Percentiles rank a stretch among this genome's conserved stretches.
phyloP scores from a whole-genome alignment of 2,329 filamentous ascomycete genomes.

The Xylariaceae sp. region DNA sequence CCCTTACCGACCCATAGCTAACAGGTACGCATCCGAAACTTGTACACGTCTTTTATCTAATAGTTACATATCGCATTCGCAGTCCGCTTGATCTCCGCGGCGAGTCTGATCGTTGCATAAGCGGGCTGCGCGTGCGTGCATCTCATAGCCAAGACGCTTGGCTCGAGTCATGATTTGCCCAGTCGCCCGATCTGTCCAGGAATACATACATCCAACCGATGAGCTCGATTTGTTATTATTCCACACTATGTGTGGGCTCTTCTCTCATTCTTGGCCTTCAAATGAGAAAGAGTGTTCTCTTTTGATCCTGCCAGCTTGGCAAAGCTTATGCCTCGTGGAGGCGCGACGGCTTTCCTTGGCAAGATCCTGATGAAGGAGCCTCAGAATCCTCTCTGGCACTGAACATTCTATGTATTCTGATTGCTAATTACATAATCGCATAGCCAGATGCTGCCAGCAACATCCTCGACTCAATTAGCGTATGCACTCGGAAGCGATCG shows the following conservation, averaged over 20 bases:
- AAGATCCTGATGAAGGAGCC: constrained; percentile 9
- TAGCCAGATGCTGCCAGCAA: background rate
- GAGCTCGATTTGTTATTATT: no score
- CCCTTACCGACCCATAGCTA: no score
- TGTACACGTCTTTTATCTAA: background rate
- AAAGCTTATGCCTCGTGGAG: constrained; percentile 35
- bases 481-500: no score
- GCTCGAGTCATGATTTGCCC: background rate
- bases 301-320: constrained; percentile 27
- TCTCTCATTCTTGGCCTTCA: background rate
- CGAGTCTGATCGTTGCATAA: constrained; percentile 7
- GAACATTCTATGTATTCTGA: background rate
- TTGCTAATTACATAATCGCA: background rate
- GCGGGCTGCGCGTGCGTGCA: constrained; percentile 1
- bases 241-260: background rate
- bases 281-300: constrained; percentile 6
- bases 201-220: background rate
- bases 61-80: background rate
- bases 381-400: background rate
- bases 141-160: constrained; percentile 15
- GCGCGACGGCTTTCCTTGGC: constrained; percentile 27
- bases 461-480: background rate
- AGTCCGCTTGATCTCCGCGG: constrained; percentile 10
- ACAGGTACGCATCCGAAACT: background rate
- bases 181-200: background rate